Conservation (phyloP, 2,329 filamentous ascomycete genomes). For the Talaromyces sp. region DNA sequence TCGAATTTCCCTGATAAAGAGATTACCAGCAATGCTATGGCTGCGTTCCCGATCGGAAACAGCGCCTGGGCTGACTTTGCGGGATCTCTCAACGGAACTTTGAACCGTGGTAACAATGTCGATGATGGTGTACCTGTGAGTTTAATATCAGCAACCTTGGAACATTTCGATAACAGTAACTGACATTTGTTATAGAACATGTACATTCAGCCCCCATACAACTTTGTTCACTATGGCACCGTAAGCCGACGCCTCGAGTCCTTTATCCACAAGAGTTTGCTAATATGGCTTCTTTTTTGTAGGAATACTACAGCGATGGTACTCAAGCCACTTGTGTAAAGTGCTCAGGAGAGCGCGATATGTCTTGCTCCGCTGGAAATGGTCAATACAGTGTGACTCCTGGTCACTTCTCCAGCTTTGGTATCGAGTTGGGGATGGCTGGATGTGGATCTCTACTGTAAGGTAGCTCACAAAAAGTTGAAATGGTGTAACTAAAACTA, state of each 20-base stretch:
- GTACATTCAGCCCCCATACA: constrained; percentile 25
- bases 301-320: constrained; percentile 34
- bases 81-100: constrained; percentile 23
- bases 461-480: background rate
- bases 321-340: constrained; percentile 14
- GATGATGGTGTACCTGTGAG: constrained; percentile 33
- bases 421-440: constrained; percentile 21
- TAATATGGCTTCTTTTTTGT: background rate
- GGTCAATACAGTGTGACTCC: constrained; percentile 25
- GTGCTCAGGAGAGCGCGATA: constrained; percentile 30
- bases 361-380: constrained; percentile 32
- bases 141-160: no score
- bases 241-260: constrained; percentile 13
- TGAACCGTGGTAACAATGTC: constrained; percentile 32
- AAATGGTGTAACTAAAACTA: no score
- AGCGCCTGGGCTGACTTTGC: constrained; percentile 29
- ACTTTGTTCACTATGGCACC: constrained; percentile 31
- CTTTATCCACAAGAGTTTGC: background rate
- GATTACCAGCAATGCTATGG: constrained; percentile 35
- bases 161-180: background rate
- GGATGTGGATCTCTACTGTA: constrained; percentile 17
- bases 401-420: constrained; percentile 31
- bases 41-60: constrained; percentile 38
- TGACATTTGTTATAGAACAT: constrained; percentile 27
- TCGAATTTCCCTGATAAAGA: constrained; percentile 33